phyloP scores from a whole-genome alignment of 2,329 filamentous ascomycete species.

The Fusarium continuum region DNA sequence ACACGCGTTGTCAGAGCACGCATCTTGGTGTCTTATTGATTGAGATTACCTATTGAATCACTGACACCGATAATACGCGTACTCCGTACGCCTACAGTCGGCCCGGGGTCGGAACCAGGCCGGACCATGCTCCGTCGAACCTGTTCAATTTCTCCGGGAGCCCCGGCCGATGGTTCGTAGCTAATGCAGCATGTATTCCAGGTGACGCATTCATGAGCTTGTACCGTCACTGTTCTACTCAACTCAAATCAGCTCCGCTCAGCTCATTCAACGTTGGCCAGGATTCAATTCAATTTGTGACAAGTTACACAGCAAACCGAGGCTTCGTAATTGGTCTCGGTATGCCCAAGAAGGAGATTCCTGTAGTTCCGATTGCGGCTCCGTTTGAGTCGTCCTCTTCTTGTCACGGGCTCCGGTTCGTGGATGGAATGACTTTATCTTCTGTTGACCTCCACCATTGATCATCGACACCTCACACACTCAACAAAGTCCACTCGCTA shows the following conservation, averaged over 20 bases:
- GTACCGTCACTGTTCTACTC: too few species aligned
- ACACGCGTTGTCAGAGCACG: background rate
- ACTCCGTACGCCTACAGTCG: constrained; percentile 16
- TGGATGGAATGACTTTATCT: constrained; percentile 14
- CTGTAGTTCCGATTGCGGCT: constrained; percentile 24
- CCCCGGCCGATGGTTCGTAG: constrained; percentile 8
- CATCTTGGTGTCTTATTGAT: background rate
- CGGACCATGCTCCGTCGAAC: constrained; percentile 2
- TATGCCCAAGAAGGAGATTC: constrained; percentile 18
- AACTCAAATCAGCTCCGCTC: background rate
- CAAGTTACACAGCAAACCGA: constrained; percentile 11
- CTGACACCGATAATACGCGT: background rate
- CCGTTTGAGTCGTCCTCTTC: background rate
- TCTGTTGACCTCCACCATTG: background rate
- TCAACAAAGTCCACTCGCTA: constrained; percentile 18
- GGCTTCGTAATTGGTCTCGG: constrained; percentile 27
- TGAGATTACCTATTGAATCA: background rate
- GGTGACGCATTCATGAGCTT: constrained; percentile 3
- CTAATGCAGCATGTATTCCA: constrained; percentile 10
- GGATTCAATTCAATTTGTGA: constrained; percentile 8
- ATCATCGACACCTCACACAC: background rate
- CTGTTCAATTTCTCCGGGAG: constrained; percentile 10
- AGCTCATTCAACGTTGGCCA: background rate
- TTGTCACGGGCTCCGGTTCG: too few species aligned
- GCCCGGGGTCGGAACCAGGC: constrained; percentile 16